Conservation (phyloP, 192 early-diverging fungal species). For the Backusella mclennaniae region DNA sequence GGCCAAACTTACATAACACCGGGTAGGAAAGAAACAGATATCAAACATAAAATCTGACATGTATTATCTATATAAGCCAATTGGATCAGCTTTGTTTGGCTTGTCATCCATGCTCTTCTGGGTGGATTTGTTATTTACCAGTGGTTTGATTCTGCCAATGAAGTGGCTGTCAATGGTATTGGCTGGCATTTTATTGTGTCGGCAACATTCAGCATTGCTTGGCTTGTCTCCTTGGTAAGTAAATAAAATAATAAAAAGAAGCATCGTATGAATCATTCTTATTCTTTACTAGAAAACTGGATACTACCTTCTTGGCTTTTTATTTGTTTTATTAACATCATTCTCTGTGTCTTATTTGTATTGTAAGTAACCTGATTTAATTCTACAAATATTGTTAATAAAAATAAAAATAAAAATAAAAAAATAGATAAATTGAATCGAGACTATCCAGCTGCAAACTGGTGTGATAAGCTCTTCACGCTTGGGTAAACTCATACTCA, state of each 20-base stretch:
- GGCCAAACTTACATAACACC: conserved; percentile 65
- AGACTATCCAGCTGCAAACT: conserved; percentile 25
- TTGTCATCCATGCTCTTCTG: conserved; percentile 54
- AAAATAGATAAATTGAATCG: neutral
- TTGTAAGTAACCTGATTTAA: conserved; percentile 25
- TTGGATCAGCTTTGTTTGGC: conserved; percentile 58
- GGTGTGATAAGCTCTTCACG: conserved; percentile 47
- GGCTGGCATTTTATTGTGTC: conserved; percentile 62
- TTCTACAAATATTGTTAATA: neutral
- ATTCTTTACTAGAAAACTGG: conserved; percentile 30
- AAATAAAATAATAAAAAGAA: neutral
- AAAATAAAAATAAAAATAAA: neutral
- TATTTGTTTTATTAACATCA: conserved; percentile 55
- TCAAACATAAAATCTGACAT: neutral
- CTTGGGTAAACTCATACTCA: conserved; percentile 24
- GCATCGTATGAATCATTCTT: neutral
- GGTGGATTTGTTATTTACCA: conserved; percentile 44
- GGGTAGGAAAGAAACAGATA: conserved; percentile 17
- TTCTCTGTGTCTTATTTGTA: conserved; percentile 56
- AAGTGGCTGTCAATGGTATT: conserved; percentile 52
- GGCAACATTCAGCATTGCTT: conserved; percentile 52
- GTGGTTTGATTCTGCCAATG: conserved; percentile 36
- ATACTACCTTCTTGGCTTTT: conserved; percentile 48
- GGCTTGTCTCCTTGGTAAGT: conserved; percentile 60
- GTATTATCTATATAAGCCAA: conserved; percentile 26